phyloP scores from a whole-genome alignment of 345 rosid species.

The Melastoma malabathricum region DNA sequence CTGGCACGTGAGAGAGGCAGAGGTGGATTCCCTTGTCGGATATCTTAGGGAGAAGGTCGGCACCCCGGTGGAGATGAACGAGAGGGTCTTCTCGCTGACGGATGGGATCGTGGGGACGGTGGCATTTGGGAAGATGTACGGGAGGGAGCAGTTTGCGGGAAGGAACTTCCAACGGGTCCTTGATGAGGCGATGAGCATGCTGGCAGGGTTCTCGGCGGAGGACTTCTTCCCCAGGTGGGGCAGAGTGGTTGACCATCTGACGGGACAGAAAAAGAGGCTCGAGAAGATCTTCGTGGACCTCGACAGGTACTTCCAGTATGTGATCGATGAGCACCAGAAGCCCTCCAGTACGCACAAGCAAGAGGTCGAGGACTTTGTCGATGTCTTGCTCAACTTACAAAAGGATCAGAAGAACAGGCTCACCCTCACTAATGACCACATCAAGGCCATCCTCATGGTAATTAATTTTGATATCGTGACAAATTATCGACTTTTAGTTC shows the following conservation, averaged over 20 bases:
- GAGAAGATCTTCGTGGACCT: conserved; percentile 20
- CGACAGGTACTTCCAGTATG: conserved; percentile 23
- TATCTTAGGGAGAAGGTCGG: not conserved
- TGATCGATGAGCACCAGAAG: conserved; percentile 26
- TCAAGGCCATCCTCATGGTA: conserved; percentile 41
- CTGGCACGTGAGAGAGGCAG: conserved; percentile 15
- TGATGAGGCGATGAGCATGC: conserved; percentile 9
- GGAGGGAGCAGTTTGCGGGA: conserved; percentile 10
- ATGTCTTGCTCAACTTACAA: conserved; percentile 24
- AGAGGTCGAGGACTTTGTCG: conserved; percentile 27
- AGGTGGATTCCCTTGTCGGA: conserved; percentile 11
- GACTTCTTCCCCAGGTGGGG: conserved; percentile 28
- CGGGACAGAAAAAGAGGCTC: conserved; percentile 15
- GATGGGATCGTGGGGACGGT: conserved; percentile 8
- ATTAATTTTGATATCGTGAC: not conserved
- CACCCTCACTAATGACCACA: conserved; percentile 21
- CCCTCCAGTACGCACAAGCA: conserved; percentile 6
- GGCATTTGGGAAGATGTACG: conserved; percentile 9
- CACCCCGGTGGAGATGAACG: conserved; percentile 9
- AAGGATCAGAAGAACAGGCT: conserved; percentile 15
- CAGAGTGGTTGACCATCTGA: conserved; percentile 21
- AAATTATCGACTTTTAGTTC: too few species aligned
- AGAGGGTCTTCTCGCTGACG: conserved; percentile 1
- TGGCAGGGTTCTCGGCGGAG: conserved; percentile 14
- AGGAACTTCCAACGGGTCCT: conserved; percentile 15